Percentiles rank a stretch among this genome's conserved stretches.
Conservation (phyloP, 345 rosid species). For the Eutrema yunnanense region DNA sequence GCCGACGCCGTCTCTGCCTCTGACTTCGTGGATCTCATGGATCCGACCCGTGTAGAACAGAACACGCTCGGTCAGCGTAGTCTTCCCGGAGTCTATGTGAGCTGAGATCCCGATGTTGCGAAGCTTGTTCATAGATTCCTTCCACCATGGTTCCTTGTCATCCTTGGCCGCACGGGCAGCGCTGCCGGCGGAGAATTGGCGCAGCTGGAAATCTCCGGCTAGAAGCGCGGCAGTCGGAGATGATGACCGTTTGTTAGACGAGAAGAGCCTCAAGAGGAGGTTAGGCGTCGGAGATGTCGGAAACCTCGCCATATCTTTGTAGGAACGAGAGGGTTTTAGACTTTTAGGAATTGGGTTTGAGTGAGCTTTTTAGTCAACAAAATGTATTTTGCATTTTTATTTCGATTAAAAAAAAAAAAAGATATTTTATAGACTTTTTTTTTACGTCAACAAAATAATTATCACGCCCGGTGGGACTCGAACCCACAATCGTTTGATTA, state of each 20-base stretch:
- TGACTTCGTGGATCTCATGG: slow-evolving; percentile 98
- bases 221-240: slow-evolving; percentile 60
- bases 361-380: not conserved
- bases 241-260: slow-evolving; percentile 21
- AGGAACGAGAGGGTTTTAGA: not conserved
- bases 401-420: not conserved
- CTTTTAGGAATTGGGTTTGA: slow-evolving; percentile 20
- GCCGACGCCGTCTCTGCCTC: slow-evolving; percentile 95
- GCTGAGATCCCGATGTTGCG: slow-evolving; percentile 98
- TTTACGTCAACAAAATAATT: not conserved
- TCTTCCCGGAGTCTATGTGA: slow-evolving; percentile 97
- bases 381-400: not conserved
- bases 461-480: slow-evolving; percentile 70
- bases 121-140: slow-evolving; percentile 78
- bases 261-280: slow-evolving; percentile 39
- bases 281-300: slow-evolving; percentile 40
- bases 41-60: slow-evolving; percentile 90
- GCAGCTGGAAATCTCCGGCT: slow-evolving; percentile 44
- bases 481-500: slow-evolving; percentile 87
- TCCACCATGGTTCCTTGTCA: slow-evolving; percentile 93
- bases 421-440: not conserved
- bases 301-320: slow-evolving; percentile 44
- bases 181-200: slow-evolving; percentile 66
- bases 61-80: slow-evolving; percentile 88
- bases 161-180: slow-evolving; percentile 69